These are phyloP conservation scores for Malus asiatica DNA, from an alignment of 306 rosid species.

Conservation along the genomic window DNA sequence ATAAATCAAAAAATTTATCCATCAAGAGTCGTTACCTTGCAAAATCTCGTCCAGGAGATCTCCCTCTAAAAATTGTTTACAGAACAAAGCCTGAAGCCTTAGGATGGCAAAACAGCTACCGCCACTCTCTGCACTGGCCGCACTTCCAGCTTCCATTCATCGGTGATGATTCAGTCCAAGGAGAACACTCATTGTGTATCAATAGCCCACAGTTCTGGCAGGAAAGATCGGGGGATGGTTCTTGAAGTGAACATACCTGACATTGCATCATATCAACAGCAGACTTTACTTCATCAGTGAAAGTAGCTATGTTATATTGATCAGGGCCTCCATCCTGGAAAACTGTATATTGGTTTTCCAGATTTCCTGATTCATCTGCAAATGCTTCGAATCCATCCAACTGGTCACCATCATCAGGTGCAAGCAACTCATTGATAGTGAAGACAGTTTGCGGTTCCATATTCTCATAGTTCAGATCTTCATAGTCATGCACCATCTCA, in stretches of 20 bases:
- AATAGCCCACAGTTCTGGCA: conserved; percentile 62
- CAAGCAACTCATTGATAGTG: conserved; percentile 63
- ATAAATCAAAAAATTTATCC: neutral
- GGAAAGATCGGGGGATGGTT: conserved; percentile 65
- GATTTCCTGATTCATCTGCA: conserved; percentile 36
- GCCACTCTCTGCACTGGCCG: conserved; percentile 74
- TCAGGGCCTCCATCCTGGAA: conserved; percentile 22
- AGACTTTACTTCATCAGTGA: conserved; percentile 19
- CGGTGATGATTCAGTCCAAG: conserved; percentile 46
- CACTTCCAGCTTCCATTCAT: conserved; percentile 54
- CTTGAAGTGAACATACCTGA: conserved; percentile 42
- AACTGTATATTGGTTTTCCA: conserved; percentile 21
- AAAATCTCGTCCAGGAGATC: conserved; percentile 5
- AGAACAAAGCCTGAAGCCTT: neutral
- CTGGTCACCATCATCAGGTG: conserved; percentile 38
- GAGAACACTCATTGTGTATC: conserved; percentile 64
- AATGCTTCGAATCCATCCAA: conserved; percentile 43
- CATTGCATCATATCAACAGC: conserved; percentile 22
- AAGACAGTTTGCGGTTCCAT: conserved; percentile 78
- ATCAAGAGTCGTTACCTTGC: neutral
- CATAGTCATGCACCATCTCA: conserved; percentile 35
- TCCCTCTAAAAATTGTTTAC: conserved; percentile 9
- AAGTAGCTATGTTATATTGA: conserved; percentile 24
- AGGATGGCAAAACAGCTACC: conserved; percentile 22
- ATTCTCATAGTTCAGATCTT: conserved; percentile 34